Conservation (phyloP, 1,284 basidiomycete species). For the Boletus nobilissimus region DNA sequence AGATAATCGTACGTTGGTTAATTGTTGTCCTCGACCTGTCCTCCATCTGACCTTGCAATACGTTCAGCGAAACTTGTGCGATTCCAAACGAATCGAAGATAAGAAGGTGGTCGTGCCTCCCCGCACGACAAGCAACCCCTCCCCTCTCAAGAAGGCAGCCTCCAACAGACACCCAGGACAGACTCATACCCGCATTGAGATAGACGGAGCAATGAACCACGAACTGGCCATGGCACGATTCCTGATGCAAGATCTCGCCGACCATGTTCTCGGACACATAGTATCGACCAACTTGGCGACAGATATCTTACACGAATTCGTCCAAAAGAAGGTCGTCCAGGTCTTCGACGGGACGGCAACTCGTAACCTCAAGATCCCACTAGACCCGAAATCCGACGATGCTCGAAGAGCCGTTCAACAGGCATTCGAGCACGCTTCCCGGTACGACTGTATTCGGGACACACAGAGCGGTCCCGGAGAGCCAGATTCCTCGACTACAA, state of each 20-base stretch:
- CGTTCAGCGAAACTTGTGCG: constrained; percentile 23
- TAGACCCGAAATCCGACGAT: not conserved
- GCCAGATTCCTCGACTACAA: not conserved
- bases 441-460: not conserved
- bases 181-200: not conserved
- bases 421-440: not conserved
- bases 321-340: constrained; percentile 7
- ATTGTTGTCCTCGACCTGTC: not conserved
- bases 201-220: constrained; percentile 1
- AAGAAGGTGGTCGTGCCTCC: not conserved
- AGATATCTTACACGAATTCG: constrained; percentile 6
- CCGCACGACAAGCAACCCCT: not conserved
- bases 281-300: constrained; percentile 23
- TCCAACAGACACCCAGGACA: constrained; percentile 17
- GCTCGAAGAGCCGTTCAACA: not conserved
- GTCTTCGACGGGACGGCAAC: not conserved
- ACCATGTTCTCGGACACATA: constrained; percentile 27
- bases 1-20: constrained; percentile 9
- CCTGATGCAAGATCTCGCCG: constrained; percentile 22
- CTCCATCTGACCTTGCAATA: not conserved
- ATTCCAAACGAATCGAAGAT: not conserved
- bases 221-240: constrained; percentile 23
- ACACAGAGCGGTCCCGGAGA: not conserved
- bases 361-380: not conserved
- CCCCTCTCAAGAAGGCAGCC: constrained; percentile 11